phyloP scores from a whole-genome alignment of 306 rosid genomes.

The Betula pendula region DNA sequence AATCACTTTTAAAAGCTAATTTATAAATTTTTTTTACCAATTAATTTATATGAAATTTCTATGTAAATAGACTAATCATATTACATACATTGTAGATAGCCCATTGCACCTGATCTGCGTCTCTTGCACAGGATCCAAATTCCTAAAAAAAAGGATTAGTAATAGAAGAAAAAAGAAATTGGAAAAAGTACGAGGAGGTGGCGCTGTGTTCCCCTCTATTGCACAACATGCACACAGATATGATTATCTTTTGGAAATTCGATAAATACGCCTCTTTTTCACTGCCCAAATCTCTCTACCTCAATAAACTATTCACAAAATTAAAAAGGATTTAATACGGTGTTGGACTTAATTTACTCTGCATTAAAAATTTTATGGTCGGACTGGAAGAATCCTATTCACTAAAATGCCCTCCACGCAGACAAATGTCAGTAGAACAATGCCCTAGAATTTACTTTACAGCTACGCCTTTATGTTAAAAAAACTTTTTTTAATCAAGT shows the following conservation, averaged over 20 bases:
- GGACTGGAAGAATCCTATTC: background rate
- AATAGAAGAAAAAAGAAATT: conserved; percentile 1
- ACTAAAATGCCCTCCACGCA: background rate
- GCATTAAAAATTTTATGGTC: background rate
- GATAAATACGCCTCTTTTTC: conserved; percentile 55
- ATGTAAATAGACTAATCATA: too few relatives aligned
- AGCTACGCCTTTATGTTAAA: conserved; percentile 15
- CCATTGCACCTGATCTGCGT: too few relatives aligned
- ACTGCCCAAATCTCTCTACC: conserved; percentile 55
- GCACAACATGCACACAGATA: conserved; percentile 34
- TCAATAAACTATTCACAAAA: conserved; percentile 27
- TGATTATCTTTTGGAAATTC: conserved; percentile 41
- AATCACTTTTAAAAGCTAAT: too few relatives aligned
- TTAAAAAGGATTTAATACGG: too few relatives aligned
- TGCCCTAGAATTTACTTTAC: conserved; percentile 27
- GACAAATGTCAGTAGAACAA: conserved; percentile 3
- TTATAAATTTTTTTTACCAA: too few relatives aligned
- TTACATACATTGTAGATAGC: too few relatives aligned
- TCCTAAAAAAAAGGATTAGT: too few relatives aligned
- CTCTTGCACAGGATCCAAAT: too few relatives aligned
- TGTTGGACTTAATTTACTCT: background rate
- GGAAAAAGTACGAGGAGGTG: conserved; percentile 56
- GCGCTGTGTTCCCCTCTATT: conserved; percentile 66
- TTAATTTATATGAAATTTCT: too few relatives aligned
- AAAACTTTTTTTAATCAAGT: background rate